Evolutionary conservation across 176 grass and related monocot genomes (phyloP), one percentile per base, ranked within the genome.

Genomic region (Cenchrus americanus): DNA sequence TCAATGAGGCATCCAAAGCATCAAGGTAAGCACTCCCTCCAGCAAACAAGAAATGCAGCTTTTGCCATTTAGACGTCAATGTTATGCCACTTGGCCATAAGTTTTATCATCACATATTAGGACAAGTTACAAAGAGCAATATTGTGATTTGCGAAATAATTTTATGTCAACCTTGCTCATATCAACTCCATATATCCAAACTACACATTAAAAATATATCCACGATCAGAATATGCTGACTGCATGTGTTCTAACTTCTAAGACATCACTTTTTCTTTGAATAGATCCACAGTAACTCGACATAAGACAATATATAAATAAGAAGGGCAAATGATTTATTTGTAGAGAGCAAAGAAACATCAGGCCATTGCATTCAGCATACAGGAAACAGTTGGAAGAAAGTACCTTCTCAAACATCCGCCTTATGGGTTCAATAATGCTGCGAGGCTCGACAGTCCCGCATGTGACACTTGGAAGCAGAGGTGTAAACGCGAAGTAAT

Each of bases 401-500:
- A 5, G 76, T 89, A 98, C 95, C 92, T 94, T 94, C 47, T 79
- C 92, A 61, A 98, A 65, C 80, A 98, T 93, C 65, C 69, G 93
- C 22, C 95, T 71, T 30, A 95, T 87, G 0, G 95, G 91, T 52
- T 98, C 95, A 4, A 98, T 26, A 67, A 98, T 95, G 75, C 95
- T 98, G 84, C 95, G 90, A 1, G 92, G 79, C 63, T 98, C 95
- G 14, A 98, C 95, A 1, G 95, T 98, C 6, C 95, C 95, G 68
- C 92, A 98, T 27, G 95, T 98, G 64, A 98, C 83, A 30, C 95
- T 98, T 1, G 95, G 95, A 69, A 98, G 88, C 68, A 98, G 82
- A 55, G 95, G 95, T 11, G 95, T 98, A 68, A 98, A 98, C 52
- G 95, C 91, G 40, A 98, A 98, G 69, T 98, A 98, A 62, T 98